Conservation (phyloP, 2,329 filamentous ascomycete species). For the Colletotrichum abscissum region DNA sequence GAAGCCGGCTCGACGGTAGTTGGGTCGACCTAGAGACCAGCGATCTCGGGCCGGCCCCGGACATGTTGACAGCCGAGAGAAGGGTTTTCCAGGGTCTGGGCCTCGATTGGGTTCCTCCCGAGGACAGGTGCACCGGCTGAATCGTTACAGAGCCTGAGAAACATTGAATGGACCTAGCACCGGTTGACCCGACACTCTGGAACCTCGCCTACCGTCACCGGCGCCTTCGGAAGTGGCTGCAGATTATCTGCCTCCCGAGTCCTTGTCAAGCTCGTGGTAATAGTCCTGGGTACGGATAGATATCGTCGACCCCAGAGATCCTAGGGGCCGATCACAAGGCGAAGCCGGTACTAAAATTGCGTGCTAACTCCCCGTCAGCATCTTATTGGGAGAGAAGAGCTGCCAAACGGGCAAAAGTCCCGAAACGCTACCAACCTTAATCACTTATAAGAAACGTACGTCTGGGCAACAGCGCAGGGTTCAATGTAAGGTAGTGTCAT, state of each 20-base stretch:
- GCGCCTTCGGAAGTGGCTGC: neutral
- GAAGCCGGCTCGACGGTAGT: slow-evolving; percentile 71
- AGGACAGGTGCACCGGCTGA: slow-evolving; percentile 76
- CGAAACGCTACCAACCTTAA: neutral
- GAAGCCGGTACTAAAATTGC: slow-evolving; percentile 19
- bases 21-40: slow-evolving; percentile 79
- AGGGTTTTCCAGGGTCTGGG: slow-evolving; percentile 83
- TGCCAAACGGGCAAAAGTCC: neutral
- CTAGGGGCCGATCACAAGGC: neutral
- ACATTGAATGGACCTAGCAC: neutral
- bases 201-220: neutral
- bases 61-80: slow-evolving; percentile 80
- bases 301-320: neutral
- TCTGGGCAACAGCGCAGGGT: neutral
- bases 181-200: neutral
- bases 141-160: neutral
- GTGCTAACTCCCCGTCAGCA: slow-evolving; percentile 6
- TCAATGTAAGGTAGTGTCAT: neutral
- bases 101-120: slow-evolving; percentile 73
- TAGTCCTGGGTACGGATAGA: neutral
- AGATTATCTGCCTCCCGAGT: neutral
- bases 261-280: neutral
- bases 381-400: slow-evolving; percentile 3
- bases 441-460: neutral
- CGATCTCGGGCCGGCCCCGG: slow-evolving; percentile 58